A percentile compares a stretch with the other conserved stretches of the same genome.
phyloP scores from a whole-genome alignment of 1,139 yeast genomes.

The Candida frijolesensis region DNA sequence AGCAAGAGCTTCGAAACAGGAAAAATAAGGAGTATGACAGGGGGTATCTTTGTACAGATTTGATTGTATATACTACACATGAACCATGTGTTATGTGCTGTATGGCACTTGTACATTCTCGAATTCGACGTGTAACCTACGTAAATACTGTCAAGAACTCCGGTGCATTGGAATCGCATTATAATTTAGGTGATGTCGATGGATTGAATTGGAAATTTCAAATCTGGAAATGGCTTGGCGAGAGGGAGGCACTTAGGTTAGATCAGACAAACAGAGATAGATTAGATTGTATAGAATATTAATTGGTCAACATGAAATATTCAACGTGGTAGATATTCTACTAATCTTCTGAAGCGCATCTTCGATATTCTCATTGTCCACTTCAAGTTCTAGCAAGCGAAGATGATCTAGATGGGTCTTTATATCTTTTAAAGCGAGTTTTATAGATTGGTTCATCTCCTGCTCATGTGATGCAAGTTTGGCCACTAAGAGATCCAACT shows the following conservation, averaged over 20 bases:
- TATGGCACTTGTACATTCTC: conserved; percentile 94
- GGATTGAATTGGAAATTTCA: conserved; percentile 81
- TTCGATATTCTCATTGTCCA: conserved; percentile 6
- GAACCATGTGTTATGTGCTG: conserved; percentile 98
- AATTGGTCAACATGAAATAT: background rate
- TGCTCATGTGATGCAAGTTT: conserved; percentile 10
- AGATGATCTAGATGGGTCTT: conserved; percentile 4
- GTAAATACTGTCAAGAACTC: conserved; percentile 38
- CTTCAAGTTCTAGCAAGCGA: conserved; percentile 1
- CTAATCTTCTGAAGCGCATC: conserved; percentile 17
- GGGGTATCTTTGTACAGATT: conserved; percentile 72
- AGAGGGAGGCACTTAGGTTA: conserved; percentile 24
- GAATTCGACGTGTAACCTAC: conserved; percentile 72
- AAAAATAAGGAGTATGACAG: conserved; percentile 13
- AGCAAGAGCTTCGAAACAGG: conserved; percentile 42
- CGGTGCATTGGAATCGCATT: conserved; percentile 64
- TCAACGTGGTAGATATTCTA: conserved; percentile 9
- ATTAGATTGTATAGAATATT: conserved; percentile 7
- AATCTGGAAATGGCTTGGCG: conserved; percentile 64
- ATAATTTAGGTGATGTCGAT: conserved; percentile 71
- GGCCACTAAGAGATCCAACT: conserved; percentile 6
- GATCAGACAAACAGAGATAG: conserved; percentile 7
- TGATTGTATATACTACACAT: conserved; percentile 84
- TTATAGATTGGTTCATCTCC: conserved; percentile 15
- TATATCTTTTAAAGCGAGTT: conserved; percentile 9